A percentile compares a stretch with the other conserved stretches of the same genome.
Conservation (phyloP, 2,329 filamentous ascomycete genomes). For the Phyllosticta citribraziliensis region DNA sequence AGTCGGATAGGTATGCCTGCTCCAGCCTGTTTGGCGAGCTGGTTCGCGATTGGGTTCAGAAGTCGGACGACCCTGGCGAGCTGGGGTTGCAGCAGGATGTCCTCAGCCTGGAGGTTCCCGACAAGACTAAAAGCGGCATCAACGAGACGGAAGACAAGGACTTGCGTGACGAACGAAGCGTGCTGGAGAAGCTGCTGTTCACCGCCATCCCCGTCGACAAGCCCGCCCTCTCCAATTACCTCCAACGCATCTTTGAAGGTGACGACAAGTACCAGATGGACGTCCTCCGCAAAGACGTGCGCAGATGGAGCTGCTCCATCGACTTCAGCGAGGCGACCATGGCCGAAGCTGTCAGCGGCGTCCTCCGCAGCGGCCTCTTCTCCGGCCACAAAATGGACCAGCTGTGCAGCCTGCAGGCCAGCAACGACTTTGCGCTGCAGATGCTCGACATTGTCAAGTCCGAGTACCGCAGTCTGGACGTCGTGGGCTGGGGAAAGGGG, state of each 20-base stretch:
- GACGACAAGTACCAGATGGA: slow-evolving; percentile 34
- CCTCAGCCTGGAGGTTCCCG: no score
- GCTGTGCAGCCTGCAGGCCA: slow-evolving; percentile 42
- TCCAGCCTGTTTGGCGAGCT: slow-evolving; percentile 26
- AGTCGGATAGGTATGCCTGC: slow-evolving; percentile 28
- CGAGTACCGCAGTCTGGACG: slow-evolving; percentile 40
- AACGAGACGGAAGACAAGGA: slow-evolving; percentile 33
- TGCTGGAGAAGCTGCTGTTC: slow-evolving; percentile 51
- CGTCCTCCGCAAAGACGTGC: slow-evolving; percentile 10
- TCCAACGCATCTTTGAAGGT: slow-evolving; percentile 41
- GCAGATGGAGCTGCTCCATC: slow-evolving; percentile 18
- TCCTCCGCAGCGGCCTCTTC: slow-evolving; percentile 42
- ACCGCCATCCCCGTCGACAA: slow-evolving; percentile 37
- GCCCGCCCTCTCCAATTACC: slow-evolving; percentile 38
- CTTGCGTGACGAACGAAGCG: slow-evolving; percentile 32
- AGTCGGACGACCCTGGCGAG: neutral
- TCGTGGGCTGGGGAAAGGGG: slow-evolving; percentile 42
- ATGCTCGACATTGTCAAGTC: slow-evolving; percentile 50
- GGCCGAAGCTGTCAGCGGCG: slow-evolving; percentile 36
- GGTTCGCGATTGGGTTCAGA: slow-evolving; percentile 23
- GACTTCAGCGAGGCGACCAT: slow-evolving; percentile 35
- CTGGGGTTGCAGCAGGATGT: no score
- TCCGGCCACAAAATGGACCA: slow-evolving; percentile 42
- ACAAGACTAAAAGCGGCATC: slow-evolving; percentile 22
- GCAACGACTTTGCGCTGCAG: slow-evolving; percentile 41